phyloP scores from a whole-genome alignment of 306 rosid genomes.

The Rosa persica region DNA sequence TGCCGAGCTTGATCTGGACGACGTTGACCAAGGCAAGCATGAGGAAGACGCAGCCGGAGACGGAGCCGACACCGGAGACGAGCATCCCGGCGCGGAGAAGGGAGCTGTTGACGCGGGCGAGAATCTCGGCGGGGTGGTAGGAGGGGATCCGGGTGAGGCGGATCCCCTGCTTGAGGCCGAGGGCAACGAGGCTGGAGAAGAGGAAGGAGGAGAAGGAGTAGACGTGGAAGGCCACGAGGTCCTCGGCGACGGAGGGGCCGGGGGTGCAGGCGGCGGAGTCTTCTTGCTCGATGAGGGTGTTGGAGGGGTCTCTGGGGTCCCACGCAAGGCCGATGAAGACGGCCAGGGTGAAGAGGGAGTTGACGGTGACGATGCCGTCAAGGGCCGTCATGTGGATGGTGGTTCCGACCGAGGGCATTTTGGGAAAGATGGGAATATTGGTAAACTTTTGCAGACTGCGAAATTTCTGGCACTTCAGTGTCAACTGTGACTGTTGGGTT shows the following conservation, averaged over 20 bases:
- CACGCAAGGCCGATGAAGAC: slow-evolving; percentile 83
- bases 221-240: slow-evolving; percentile 81
- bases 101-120: slow-evolving; percentile 52
- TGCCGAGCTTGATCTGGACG: slow-evolving; percentile 90
- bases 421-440: neutral
- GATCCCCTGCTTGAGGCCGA: slow-evolving; percentile 78
- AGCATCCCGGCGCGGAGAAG: slow-evolving; percentile 71
- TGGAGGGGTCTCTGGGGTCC: slow-evolving; percentile 66
- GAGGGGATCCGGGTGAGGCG: slow-evolving; percentile 54
- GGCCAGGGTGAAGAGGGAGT: slow-evolving; percentile 84
- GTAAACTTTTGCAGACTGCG: neutral
- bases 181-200: slow-evolving; percentile 91
- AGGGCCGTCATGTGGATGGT: slow-evolving; percentile 67
- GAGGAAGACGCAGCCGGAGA: slow-evolving; percentile 59
- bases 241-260: slow-evolving; percentile 53
- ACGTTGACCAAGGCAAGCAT: slow-evolving; percentile 73
- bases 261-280: slow-evolving; percentile 43
- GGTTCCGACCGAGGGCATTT: slow-evolving; percentile 52
- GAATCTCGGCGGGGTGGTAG: slow-evolving; percentile 48
- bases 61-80: slow-evolving; percentile 72
- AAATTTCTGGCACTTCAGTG: neutral
- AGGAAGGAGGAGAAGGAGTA: slow-evolving; percentile 98
- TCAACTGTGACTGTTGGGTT: neutral
- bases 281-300: slow-evolving; percentile 42
- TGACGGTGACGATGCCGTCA: slow-evolving; percentile 79